phyloP scores from a whole-genome alignment of 768 basidiomycete species.

The Rhizopogon roseolus region DNA sequence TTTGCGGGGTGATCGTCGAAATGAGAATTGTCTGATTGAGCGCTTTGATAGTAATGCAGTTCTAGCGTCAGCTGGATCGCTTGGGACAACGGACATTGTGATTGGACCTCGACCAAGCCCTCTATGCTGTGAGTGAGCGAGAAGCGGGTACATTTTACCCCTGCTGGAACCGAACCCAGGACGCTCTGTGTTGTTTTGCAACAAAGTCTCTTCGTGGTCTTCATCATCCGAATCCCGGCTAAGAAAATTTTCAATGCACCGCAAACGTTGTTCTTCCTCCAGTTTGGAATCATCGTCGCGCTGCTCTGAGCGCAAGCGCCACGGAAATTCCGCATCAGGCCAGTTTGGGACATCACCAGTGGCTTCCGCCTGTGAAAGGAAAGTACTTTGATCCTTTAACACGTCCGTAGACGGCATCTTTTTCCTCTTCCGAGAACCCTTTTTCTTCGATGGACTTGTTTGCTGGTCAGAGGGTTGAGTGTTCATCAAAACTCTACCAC shows the following conservation, averaged over 20 bases:
- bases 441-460: constrained; percentile 31
- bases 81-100: constrained; percentile 37
- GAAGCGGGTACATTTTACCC: constrained; percentile 59
- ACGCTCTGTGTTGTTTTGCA: neutral
- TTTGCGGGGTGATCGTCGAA: constrained; percentile 39
- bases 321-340: constrained; percentile 78
- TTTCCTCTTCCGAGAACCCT: constrained; percentile 47
- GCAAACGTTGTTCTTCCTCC: constrained; percentile 56
- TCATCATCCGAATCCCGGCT: constrained; percentile 65
- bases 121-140: constrained; percentile 32
- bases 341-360: constrained; percentile 57
- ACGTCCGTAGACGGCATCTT: constrained; percentile 26
- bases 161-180: constrained; percentile 28
- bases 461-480: constrained; percentile 36
- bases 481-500: constrained; percentile 68
- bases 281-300: constrained; percentile 45
- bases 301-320: constrained; percentile 60
- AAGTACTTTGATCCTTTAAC: constrained; percentile 9
- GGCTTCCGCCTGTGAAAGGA: constrained; percentile 22
- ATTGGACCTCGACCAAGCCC: constrained; percentile 4
- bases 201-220: constrained; percentile 24
- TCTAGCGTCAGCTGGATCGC: constrained; percentile 74
- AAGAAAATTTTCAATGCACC: constrained; percentile 66
- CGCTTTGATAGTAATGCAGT: constrained; percentile 70
- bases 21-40: constrained; percentile 57